Evolutionary conservation across 176 grass and related monocot genomes (phyloP).

Genomic region (Paspalum vaginatum): DNA sequence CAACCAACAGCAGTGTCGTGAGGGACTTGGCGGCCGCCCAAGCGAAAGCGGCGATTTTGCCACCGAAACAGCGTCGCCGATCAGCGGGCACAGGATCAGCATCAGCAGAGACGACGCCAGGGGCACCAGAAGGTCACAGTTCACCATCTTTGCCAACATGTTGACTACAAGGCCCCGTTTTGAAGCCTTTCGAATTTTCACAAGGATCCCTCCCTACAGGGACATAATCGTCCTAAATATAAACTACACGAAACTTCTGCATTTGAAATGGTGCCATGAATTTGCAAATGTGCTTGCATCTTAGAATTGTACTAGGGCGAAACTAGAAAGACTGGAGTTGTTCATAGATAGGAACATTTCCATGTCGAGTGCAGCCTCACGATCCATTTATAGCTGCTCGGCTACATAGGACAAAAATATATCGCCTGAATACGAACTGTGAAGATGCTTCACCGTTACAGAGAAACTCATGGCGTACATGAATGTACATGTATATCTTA

Average conservation of each 20-base stretch:
- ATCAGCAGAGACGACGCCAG: constrained; percentile 26
- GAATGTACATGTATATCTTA: not conserved
- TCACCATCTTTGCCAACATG: not conserved
- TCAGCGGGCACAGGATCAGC: constrained; percentile 25
- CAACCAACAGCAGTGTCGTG: not conserved
- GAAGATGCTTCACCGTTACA: not conserved
- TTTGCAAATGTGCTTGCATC: not conserved
- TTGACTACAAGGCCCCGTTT: not conserved
- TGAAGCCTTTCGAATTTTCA: not conserved
- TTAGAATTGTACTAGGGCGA: not conserved
- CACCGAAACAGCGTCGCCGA: not conserved
- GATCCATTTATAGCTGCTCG: too few relatives aligned
- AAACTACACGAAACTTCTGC: not conserved
- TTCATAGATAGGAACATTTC: too few relatives aligned
- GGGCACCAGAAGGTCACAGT: not conserved
- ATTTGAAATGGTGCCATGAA: not conserved
- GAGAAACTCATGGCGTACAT: constrained; percentile 15
- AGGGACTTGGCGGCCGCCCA: not conserved
- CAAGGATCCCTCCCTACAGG: not conserved
- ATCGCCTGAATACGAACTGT: not conserved
- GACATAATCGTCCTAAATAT: not conserved
- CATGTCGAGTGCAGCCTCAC: not conserved
- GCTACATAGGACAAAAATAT: too few relatives aligned
- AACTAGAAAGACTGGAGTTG: too few relatives aligned
- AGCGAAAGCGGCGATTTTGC: not conserved